Evolutionary conservation across 345 rosid species (phyloP), one percentile per base, ranked within the genome.

Genomic region (Theobroma cacao): DNA sequence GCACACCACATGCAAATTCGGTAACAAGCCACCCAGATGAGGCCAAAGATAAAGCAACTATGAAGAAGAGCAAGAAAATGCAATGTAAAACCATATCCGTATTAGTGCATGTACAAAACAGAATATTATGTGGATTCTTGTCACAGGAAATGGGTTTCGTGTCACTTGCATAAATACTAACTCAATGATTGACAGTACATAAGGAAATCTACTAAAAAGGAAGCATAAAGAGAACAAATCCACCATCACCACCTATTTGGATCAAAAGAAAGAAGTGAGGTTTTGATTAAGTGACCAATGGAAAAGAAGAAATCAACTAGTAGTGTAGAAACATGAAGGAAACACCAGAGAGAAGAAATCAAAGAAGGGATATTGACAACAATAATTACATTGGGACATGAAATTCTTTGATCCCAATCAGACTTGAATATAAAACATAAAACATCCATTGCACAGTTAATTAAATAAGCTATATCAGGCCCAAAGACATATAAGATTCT

Each of bases 201-300:
- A 30, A 47, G 78, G 36, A 43, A 30, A 73, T 73, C 20, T 14
- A 38, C 22, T 36, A 15, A 22, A 22, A 58, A 38, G 65, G 36
- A 50, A 53, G 45, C 36, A 20, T 72, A 14, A 73, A 73, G 24
- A 24, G 65, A 73, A 56, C 76, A 55, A 56, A 73, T 48, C 65
- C 24, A 8, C 34, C 17, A 73, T 5, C 12, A 53, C 47, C 31
- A 70, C 74, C 73, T 70, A 47, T 26, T 52, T 50, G 60, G 17
- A 52, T 45, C 13, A 31, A 69, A 26, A 28, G 74, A 47, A 69
- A n/a, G 59, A 71, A 31, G 50, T 22, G 33, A 34, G 50, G 34
- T 73, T 73, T 36, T 10, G 43, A 73, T 38, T 7, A 22, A 73
- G 47, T 36, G 63, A 36, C 7, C 13, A 73, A 56, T 60, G 69